Evolutionary conservation across 805 yeast genomes (phyloP), one percentile per base, ranked within the genome.

Genomic region (Ogataea parapolymorpha): DNA sequence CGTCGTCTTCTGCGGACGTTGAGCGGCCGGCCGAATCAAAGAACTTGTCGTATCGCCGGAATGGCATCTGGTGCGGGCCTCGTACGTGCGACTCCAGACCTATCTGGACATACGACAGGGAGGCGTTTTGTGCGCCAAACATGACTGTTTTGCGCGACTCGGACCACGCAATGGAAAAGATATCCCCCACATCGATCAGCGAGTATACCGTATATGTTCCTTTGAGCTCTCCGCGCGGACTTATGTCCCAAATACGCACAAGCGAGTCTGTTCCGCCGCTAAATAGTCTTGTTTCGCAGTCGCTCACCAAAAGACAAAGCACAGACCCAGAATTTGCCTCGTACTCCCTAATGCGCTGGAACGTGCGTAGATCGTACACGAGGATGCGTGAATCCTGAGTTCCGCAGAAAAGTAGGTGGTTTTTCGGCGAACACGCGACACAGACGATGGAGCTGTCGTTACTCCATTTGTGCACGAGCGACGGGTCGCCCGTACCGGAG

Each of bases 111-210:
- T 85, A 91, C 30, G 86, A 75, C 13, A 91, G 75, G 1, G 90
- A 76, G 3, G 98, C 96, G 58, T 90, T 91, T 61, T 93, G 98
- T 10, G 95, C 82, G 4, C 99, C 99, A 53, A 87, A 75, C 47
- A 81, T 86, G 4, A 91, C 68, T 0, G 86, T 77, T 34, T 79
- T 72, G 9, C 75, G 59, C 2, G 65, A 49, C 14, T 77, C 75
- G 12, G 82, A 71, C 79, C 93, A 87, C 6, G 80, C 75, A 25
- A 91, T 65, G 7, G 95, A 82, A 58, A 91, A 91, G 13, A 91
- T 84, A 61, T 91, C 99, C 37, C 99, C 99, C 37, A 91, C 83
- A 65, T 91, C 99, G 26, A 84, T 74, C 9, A 84, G 62, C 1
- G 95, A 83, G 60, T 91, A 91, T 6, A 90, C 77, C 0, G 95